Evolutionary conservation across 2,329 filamentous ascomycete genomes (phyloP).

Genomic region (Thielaviopsis musarum): DNA sequence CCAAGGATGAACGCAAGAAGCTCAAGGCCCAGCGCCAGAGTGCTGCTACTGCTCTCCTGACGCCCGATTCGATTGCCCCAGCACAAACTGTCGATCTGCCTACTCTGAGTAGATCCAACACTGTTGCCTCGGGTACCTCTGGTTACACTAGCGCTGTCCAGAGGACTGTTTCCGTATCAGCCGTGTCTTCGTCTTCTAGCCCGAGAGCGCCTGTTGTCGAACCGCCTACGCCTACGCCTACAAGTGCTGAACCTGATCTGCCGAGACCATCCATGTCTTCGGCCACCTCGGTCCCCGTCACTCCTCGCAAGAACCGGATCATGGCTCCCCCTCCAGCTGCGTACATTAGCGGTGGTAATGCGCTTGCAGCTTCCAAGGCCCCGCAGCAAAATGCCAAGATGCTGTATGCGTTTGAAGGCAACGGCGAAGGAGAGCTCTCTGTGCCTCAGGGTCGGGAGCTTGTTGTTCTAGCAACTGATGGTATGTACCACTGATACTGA

Average conservation of each 20-base stretch:
- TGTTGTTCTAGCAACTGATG: conserved; percentile 66
- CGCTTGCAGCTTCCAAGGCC: conserved; percentile 26
- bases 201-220: conserved; percentile 31
- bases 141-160: conserved; percentile 69
- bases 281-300: conserved; percentile 1
- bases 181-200: conserved; percentile 12
- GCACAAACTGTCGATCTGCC: conserved; percentile 46
- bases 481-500: conserved; percentile 35
- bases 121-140: conserved; percentile 78
- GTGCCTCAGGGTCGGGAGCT: conserved; percentile 68
- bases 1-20: conserved; percentile 90
- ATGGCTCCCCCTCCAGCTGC: conserved; percentile 74
- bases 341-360: conserved; percentile 51
- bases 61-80: conserved; percentile 28
- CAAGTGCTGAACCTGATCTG: conserved; percentile 14
- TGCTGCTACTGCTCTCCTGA: conserved; percentile 45
- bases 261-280: conserved; percentile 10
- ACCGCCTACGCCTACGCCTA: conserved; percentile 19
- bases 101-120: conserved; percentile 60
- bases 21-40: conserved; percentile 76
- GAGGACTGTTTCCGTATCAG: conserved; percentile 52
- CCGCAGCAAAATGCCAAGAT: conserved; percentile 58
- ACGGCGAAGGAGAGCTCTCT: conserved; percentile 63
- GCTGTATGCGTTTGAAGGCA: conserved; percentile 74
- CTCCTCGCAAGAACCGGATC: conserved; percentile 49